Evolutionary conservation across 495 filamentous ascomycete species (phyloP), one percentile per base, ranked within the genome.

Genomic region (Niebla homalea): DNA sequence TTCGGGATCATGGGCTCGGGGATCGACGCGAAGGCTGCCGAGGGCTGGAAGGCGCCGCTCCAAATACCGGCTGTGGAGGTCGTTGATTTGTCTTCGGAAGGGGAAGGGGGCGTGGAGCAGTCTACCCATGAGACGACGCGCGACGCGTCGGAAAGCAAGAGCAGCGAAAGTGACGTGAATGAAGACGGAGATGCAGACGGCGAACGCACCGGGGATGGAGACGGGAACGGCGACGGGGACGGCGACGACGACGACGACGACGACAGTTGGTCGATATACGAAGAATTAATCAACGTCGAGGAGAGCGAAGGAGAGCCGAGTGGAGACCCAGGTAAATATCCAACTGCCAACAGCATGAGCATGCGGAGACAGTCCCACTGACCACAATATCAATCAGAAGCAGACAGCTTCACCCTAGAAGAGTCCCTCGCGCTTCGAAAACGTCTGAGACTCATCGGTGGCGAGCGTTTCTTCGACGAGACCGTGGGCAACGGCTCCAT

Each of bases 401-500:
- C 53, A 6, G 80, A 78, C 51, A 75, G 76, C 20, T 93, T 86
- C 67, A 84, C 85, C 3, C 66, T 78, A 0, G 81, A 87, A 35
- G 83, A 96, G 64, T 81, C 85, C 8, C 57, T 76, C 37, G 64
- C 69, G 5, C 85, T 76, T 62, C 78, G 85, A 46, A 72, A 82
- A 44, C 75, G 81, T 18, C 69, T 96, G 16, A 81, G 85, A 56
- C 72, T 77, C 22, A 66, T 89, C 52, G 90, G 89, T 4, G 82
- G 83, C 41, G 77, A 80, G 42, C 72, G 78, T 15, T 95, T 96
- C 64, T 73, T 87, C 49, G 69, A 77, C 51, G 73, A 80, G 51
- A 89, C 84, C 11, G 73, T 96, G 49, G 76, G 78, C 36, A 70
- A 74, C 21, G 78, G 79, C 14, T 67, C 69, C 22, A 77, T 90